Conservation (phyloP, 2,329 filamentous ascomycete genomes). For the Elsinoe ampelina region DNA sequence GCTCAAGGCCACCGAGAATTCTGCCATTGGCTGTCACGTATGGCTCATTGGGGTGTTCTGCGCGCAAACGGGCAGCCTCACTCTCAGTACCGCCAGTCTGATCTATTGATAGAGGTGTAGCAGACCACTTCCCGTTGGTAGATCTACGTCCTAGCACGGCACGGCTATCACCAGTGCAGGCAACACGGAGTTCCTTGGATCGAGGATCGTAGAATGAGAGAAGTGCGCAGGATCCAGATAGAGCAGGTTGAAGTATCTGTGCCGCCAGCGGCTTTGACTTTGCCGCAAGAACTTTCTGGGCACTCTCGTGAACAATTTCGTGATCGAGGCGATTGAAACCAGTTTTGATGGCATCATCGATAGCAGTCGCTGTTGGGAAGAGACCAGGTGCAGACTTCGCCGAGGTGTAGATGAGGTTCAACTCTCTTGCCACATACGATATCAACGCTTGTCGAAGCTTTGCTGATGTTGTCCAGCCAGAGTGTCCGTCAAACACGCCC, state of each 20-base stretch:
- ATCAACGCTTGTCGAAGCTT: slow-evolving; percentile 90
- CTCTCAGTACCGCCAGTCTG: slow-evolving; percentile 85
- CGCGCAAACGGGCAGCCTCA: slow-evolving; percentile 72
- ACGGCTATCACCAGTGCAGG: slow-evolving; percentile 92
- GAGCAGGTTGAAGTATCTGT: slow-evolving; percentile 80
- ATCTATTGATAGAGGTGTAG: slow-evolving; percentile 79
- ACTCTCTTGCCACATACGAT: slow-evolving; percentile 80
- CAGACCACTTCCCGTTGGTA: slow-evolving; percentile 78
- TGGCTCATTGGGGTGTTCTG: slow-evolving; percentile 80
- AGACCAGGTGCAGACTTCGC: slow-evolving; percentile 49
- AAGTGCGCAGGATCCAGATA: slow-evolving; percentile 94
- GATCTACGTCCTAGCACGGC: slow-evolving; percentile 79
- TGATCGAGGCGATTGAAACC: slow-evolving; percentile 83
- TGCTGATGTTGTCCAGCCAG: slow-evolving; percentile 95
- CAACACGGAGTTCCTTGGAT: slow-evolving; percentile 80
- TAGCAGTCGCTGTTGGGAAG: slow-evolving; percentile 66
- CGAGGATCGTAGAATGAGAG: slow-evolving; percentile 91
- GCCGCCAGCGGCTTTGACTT: slow-evolving; percentile 86
- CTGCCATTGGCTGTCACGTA: slow-evolving; percentile 81
- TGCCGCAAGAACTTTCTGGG: slow-evolving; percentile 79
- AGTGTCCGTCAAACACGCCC: slow-evolving; percentile 97
- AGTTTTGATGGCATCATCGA: slow-evolving; percentile 85
- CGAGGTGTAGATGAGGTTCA: slow-evolving; percentile 84
- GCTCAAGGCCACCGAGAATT: slow-evolving; percentile 84
- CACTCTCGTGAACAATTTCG: slow-evolving; percentile 89